phyloP scores from a whole-genome alignment of 1,139 yeast species.

The Scheffersomyces quercinus region DNA sequence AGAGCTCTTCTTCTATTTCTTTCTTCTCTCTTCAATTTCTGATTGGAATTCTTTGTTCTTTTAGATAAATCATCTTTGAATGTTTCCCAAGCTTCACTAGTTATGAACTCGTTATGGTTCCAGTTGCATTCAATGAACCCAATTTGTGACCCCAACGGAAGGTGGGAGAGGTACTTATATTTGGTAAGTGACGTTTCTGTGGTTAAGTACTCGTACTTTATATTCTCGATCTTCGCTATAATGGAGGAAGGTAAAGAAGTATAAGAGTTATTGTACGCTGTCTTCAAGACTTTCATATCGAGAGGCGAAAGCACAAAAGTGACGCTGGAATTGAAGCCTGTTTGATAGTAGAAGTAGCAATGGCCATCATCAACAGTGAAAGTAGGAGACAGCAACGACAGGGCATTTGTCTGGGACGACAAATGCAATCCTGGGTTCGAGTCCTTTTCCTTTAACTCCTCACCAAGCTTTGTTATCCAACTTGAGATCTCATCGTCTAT shows the following conservation, averaged over 20 bases:
- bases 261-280: constrained; percentile 60
- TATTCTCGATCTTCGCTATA: constrained; percentile 65
- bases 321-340: constrained; percentile 67
- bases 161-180: constrained; percentile 73
- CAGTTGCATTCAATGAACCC: constrained; percentile 89
- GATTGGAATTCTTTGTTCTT: constrained; percentile 54
- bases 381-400: background rate
- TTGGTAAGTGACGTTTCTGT: constrained; percentile 54
- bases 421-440: too few relatives aligned
- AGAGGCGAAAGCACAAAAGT: constrained; percentile 73
- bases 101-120: constrained; percentile 46
- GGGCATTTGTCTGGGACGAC: background rate
- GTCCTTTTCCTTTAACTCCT: constrained; percentile 2
- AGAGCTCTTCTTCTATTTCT: constrained; percentile 61
- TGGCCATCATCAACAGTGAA: constrained; percentile 3
- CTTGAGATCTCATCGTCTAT: constrained; percentile 48
- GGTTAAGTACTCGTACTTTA: constrained; percentile 62
- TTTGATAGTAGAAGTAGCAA: constrained; percentile 59
- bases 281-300: constrained; percentile 71
- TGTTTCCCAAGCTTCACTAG: constrained; percentile 51
- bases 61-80: constrained; percentile 63
- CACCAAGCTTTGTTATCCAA: constrained; percentile 29
- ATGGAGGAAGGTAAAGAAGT: constrained; percentile 66
- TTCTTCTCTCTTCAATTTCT: constrained; percentile 66
- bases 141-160: constrained; percentile 82